These are phyloP conservation scores for Xylaria flabelliformis DNA, from an alignment of 495 filamentous ascomycete species.

Conservation along the genomic window DNA sequence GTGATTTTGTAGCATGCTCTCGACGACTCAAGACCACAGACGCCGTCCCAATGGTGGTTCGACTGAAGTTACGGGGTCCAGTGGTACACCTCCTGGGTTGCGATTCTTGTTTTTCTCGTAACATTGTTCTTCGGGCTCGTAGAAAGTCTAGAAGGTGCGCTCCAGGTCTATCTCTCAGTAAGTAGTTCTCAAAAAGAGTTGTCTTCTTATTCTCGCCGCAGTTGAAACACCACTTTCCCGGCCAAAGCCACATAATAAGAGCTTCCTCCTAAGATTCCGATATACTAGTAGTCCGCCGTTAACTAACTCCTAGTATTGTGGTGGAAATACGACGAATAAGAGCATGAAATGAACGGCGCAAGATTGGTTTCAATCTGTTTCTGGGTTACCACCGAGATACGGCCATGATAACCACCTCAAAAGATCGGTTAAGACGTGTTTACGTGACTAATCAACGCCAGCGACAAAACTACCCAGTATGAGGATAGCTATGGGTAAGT, in stretches of 20 bases:
- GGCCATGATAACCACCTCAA: neutral
- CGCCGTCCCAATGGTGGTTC: conserved; percentile 56
- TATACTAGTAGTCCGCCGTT: neutral
- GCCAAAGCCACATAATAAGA: neutral
- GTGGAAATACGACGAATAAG: conserved; percentile 3
- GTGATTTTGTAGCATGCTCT: conserved; percentile 58
- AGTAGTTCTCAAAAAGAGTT: neutral
- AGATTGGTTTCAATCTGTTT: neutral
- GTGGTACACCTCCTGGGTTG: conserved; percentile 65
- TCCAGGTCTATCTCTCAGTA: conserved; percentile 49
- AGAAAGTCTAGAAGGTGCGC: conserved; percentile 53
- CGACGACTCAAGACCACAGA: conserved; percentile 56
- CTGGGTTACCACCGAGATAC: neutral
- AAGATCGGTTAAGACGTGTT: neutral
- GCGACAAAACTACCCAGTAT: neutral
- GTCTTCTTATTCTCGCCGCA: neutral
- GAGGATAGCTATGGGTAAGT: neutral
- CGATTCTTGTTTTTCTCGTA: conserved; percentile 51
- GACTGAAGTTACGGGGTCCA: conserved; percentile 58
- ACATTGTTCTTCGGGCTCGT: conserved; percentile 60
- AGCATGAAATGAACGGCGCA: no score
- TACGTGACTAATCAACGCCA: neutral
- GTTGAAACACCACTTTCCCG: neutral
- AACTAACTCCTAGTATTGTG: neutral
- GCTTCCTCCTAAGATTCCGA: neutral